Evolutionary conservation across 208 protist species (phyloP), one percentile per base, ranked within the genome.

Genomic region (Trypanosoma rangeli): DNA sequence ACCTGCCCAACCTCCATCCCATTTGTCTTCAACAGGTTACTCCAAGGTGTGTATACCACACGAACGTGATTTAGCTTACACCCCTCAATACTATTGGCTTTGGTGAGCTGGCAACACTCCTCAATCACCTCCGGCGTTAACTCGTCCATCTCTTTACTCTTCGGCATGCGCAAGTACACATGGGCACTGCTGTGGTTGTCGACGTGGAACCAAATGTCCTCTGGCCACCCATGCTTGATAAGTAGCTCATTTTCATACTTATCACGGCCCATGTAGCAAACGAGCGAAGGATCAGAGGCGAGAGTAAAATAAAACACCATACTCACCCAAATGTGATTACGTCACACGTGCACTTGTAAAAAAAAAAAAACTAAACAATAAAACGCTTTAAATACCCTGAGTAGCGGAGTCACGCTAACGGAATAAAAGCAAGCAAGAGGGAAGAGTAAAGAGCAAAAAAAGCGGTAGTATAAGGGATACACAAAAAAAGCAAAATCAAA

Each of bases 171-270:
- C 3, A 99, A 71, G 83, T 99, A 99, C n/a, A 99, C 94, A 82
- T 99, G 98, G 0, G 98, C 98, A 76, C 90, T 96, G 65, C 90
- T 95, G 59, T 98, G 87, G 49, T 94, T 92, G 78, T 99, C 97
- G 9, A 99, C 98, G 83, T 99, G 98, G 69, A 99, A 99, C 97
- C 98, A 99, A 26, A 99, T 81, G 75, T 99, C 98, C 60, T 99
- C 97, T 5, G 96, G 95, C 90, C 92, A 99, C 15, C 96, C 97
- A 59, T 93, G 97, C 62, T 90, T 90, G 74, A 99, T 99, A 13
- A 99, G 79, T 59, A 99, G 92, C 81, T 99, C 98, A 74, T 99
- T 99, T 64, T 99, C 98, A 77, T 94, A 97, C 83, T 99, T 99
- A 83, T 99, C 98, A 33, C 85, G 82, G 33, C 98, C 98, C 96